Evolutionary conservation across 805 yeast species (phyloP), one percentile per base, ranked within the genome.

Genomic region (Saccharomyces mikatae): DNA sequence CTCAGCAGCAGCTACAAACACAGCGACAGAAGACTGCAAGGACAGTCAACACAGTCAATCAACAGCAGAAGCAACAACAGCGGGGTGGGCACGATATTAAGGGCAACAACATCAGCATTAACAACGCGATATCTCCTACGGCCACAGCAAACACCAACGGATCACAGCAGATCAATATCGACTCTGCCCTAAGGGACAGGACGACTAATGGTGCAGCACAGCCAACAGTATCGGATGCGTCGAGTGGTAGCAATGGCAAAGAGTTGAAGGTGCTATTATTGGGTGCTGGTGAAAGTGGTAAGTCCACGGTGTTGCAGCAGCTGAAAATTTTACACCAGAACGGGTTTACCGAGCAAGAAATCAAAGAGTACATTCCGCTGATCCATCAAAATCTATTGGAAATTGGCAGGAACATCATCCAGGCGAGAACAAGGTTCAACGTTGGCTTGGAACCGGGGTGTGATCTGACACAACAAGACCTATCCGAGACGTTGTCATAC

Each of bases 351-450:
- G 54, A 55, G 21, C 84, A 85, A 49, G 97, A 90, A 67, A 70
- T 86, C 28, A 73, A 76, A 53, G 89, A 86, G 60, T 87, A 86
- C 70, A 82, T 82, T 65, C 89, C 92, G 0, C 84, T 88, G 59
- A 89, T 91, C 22, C 87, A 79, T 67, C 82, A 83, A 59, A 91
- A 90, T 68, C 73, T 90, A 22, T 71, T 86, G 56, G 95, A 89
- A 54, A 84, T 94, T 58, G 84, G 89, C 28, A 84, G 83, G 59
- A 83, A 82, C 53, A 71, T 91, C 13, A 76, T 87, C 29, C 80
- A 78, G 56, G 95, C 94, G 0, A 78, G 88, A 49, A 69, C 73
- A 52, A 83, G 79, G 56, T 80, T 80, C 44, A 65, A 63, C 11
- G 60, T 70, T 17, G 57, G 63, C 44, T 58, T 74, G n/a, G 69